Percentiles rank a stretch among this genome's conserved stretches.
These are phyloP conservation scores for Arthrobotrys sphaeroides DNA, from an alignment of 2,329 filamentous ascomycete genomes.

Conservation along the genomic window DNA sequence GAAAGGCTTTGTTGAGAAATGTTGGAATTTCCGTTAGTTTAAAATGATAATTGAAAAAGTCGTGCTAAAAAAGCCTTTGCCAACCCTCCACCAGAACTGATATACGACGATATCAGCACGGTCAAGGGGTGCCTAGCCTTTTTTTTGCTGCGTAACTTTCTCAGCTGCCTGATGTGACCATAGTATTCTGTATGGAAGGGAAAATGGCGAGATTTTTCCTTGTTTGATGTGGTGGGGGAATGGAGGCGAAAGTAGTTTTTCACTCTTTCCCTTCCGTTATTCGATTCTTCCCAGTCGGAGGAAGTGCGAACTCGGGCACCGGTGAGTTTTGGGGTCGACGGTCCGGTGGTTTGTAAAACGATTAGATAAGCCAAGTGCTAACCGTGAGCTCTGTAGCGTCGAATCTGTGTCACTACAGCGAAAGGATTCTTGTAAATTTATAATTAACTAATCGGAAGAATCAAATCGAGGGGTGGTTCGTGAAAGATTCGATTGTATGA, in stretches of 20 bases:
- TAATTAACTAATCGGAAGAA: neutral
- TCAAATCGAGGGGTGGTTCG: neutral
- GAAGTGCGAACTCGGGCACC: neutral
- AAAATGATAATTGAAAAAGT: neutral
- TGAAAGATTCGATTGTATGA: neutral
- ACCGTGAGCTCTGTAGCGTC: neutral
- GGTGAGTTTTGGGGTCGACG: neutral
- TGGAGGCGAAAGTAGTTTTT: neutral
- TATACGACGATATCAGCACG: slow-evolving; percentile 10
- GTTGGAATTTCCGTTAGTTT: neutral
- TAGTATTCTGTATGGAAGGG: neutral
- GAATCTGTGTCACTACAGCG: no score
- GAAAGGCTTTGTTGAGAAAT: neutral
- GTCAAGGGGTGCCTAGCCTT: neutral
- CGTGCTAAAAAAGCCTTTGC: neutral
- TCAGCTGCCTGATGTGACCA: slow-evolving; percentile 3
- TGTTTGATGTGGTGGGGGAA: no score
- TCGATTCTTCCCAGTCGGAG: neutral
- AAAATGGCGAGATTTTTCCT: neutral
- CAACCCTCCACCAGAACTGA: slow-evolving; percentile 15
- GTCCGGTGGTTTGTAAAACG: slow-evolving; percentile 3
- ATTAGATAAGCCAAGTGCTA: neutral
- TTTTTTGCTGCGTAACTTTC: neutral
- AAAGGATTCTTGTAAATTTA: no score
- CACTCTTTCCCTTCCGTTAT: neutral